Evolutionary conservation across 768 basidiomycete genomes (phyloP), one percentile per base, ranked within the genome.

Genomic region (Termitomyces sp.): DNA sequence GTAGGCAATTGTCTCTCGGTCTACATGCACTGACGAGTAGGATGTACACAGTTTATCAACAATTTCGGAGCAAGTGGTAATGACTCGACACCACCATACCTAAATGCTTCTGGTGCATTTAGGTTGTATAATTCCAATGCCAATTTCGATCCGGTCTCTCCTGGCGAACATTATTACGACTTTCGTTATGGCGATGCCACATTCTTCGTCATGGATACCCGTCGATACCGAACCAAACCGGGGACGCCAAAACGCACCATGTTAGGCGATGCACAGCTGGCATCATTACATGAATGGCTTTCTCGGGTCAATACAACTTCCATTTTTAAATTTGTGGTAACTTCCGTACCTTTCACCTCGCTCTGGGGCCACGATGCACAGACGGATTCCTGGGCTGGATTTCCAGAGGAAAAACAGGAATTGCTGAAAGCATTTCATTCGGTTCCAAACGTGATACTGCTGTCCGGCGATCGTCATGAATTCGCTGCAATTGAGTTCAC

Each of bases 381-480:
- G 55, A 65, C 68, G n/a, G 88, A 89, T 66, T 84, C 88, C 0
- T 92, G 88, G 88, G 85, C 85, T 0, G 87, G 72, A 0, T 91
- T 81, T 69, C 71, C 77, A 4, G 66, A 68, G 14, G 89, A 91
- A 70, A 85, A 87, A 63, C 74, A 78, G 14, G 70, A 77, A 0
- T 70, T 93, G 13, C 74, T 92, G 30, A 69, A 76, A 24, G 74
- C 80, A 0, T 72, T 93, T 42, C 81, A 86, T 58, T 76, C 82
- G 24, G 83, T 91, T 12, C 86, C 88, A 0, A 91, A 91, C 64
- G 82, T 89, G 46, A 71, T 87, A 65, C 67, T 91, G 51, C 71
- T 91, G 45, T 85, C 84, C 2, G 89, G 89, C 8, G 90, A 91
- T 67, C 78, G 89, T 22, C 90, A 92, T 68, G 89, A 91, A 71